A percentile compares a stretch with the other conserved stretches of the same genome.
phyloP scores from a whole-genome alignment of 345 rosid species.

The rapeseed (Brassica napus) region DNA sequence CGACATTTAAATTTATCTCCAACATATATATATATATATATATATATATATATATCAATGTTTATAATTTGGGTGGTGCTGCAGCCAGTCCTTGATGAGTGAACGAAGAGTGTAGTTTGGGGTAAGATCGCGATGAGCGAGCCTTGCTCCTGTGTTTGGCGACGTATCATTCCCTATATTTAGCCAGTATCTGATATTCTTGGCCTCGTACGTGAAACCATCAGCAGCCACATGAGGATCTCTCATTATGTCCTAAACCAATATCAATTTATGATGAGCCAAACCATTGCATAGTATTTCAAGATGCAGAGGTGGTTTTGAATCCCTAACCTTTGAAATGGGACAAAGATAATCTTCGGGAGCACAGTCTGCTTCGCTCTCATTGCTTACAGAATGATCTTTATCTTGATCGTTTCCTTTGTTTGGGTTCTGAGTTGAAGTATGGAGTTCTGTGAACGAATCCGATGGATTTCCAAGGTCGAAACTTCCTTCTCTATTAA shows the following conservation, averaged over 20 bases:
- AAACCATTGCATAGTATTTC: neutral
- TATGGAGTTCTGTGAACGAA: neutral
- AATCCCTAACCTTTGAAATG: conserved; percentile 35
- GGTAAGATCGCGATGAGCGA: conserved; percentile 43
- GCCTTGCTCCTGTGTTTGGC: conserved; percentile 52
- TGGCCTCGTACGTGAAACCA: conserved; percentile 68
- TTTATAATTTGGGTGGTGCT: conserved; percentile 21
- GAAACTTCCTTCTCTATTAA: conserved; percentile 26
- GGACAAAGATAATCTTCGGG: conserved; percentile 34
- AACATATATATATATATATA: neutral
- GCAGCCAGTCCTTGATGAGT: conserved; percentile 59
- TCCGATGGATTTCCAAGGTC: conserved; percentile 8
- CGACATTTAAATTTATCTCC: neutral
- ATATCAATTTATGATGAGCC: neutral
- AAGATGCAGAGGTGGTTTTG: neutral
- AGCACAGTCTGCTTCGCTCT: conserved; percentile 12
- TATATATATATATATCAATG: neutral
- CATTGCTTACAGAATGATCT: conserved; percentile 12
- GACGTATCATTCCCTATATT: conserved; percentile 45
- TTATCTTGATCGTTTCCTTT: conserved; percentile 13
- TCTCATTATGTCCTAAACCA: conserved; percentile 57
- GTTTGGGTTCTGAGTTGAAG: neutral
- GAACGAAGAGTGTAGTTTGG: conserved; percentile 66
- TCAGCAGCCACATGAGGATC: conserved; percentile 81
- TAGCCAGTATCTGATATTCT: conserved; percentile 54